phyloP scores from a whole-genome alignment of 768 basidiomycete species.

The Mycena alexandri region DNA sequence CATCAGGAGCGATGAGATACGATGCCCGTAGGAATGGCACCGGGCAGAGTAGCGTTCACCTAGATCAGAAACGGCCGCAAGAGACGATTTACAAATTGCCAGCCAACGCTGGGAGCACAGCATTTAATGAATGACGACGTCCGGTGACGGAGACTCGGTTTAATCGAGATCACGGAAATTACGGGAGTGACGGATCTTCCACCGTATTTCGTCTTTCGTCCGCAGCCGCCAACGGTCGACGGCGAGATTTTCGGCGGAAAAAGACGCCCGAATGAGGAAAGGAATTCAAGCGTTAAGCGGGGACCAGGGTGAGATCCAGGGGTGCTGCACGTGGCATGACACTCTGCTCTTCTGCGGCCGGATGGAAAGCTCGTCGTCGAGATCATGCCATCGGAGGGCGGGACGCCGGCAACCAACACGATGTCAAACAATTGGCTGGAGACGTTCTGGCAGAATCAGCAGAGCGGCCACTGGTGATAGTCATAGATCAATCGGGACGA shows the following conservation, averaged over 20 bases:
- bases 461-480: not conserved
- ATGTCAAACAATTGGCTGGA: not conserved
- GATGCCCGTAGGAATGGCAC: too few species aligned
- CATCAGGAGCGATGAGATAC: too few species aligned
- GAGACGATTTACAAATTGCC: not conserved
- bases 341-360: constrained; percentile 12
- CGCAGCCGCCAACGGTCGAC: too few species aligned
- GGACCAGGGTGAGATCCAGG: constrained; percentile 16
- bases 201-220: too few species aligned
- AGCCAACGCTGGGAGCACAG: not conserved
- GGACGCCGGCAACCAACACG: constrained; percentile 29
- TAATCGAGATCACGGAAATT: too few species aligned
- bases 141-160: not conserved
- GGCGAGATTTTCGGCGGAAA: too few species aligned
- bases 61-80: not conserved
- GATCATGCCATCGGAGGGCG: constrained; percentile 2
- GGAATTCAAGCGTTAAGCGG: too few species aligned
- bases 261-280: too few species aligned
- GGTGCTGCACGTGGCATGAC: constrained; percentile 6
- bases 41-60: not conserved
- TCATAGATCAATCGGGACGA: not conserved
- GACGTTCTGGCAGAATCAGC: constrained; percentile 12
- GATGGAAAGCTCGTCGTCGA: constrained; percentile 16
- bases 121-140: constrained; percentile 20
- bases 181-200: too few species aligned